Evolutionary conservation across 2,329 filamentous ascomycete species (phyloP).

Genomic region (Scleromitrula shiraiana): DNA sequence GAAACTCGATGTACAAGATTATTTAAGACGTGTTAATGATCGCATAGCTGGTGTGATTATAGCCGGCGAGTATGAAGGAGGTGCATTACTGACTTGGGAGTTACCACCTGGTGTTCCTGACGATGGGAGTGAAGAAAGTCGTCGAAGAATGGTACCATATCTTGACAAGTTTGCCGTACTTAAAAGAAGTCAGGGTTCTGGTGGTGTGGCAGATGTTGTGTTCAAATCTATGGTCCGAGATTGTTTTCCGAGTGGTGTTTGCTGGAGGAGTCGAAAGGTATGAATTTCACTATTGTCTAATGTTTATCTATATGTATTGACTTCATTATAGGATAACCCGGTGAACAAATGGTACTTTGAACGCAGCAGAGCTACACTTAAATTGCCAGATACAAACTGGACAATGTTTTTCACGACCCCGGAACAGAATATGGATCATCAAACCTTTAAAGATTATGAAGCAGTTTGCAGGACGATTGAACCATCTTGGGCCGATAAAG

Average conservation of each 20-base stretch:
- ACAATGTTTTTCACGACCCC: conserved; percentile 97
- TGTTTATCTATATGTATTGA: background rate
- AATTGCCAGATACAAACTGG: conserved; percentile 77
- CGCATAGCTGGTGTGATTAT: conserved; percentile 88
- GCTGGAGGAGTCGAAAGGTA: conserved; percentile 64
- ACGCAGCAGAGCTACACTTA: conserved; percentile 73
- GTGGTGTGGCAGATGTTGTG: conserved; percentile 89
- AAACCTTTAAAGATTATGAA: conserved; percentile 60
- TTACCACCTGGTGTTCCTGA: conserved; percentile 53
- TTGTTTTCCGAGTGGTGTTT: conserved; percentile 82
- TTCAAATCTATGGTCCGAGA: conserved; percentile 92
- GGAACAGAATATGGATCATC: conserved; percentile 47
- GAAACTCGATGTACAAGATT: conserved; percentile 75
- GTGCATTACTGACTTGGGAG: conserved; percentile 93
- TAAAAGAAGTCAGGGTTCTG: conserved; percentile 78
- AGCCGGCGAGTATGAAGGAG: conserved; percentile 93
- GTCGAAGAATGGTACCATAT: conserved; percentile 72
- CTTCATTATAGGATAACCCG: conserved; percentile 61
- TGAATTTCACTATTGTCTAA: background rate
- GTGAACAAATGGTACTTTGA: conserved; percentile 99
- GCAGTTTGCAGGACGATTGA: conserved; percentile 59
- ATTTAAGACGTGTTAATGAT: conserved; percentile 70
- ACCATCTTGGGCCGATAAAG: conserved; percentile 56
- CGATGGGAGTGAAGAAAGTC: conserved; percentile 42
- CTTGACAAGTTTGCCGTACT: conserved; percentile 96